Conservation (phyloP, 1,284 basidiomycete genomes). For the Anthracocystis walkeri region DNA sequence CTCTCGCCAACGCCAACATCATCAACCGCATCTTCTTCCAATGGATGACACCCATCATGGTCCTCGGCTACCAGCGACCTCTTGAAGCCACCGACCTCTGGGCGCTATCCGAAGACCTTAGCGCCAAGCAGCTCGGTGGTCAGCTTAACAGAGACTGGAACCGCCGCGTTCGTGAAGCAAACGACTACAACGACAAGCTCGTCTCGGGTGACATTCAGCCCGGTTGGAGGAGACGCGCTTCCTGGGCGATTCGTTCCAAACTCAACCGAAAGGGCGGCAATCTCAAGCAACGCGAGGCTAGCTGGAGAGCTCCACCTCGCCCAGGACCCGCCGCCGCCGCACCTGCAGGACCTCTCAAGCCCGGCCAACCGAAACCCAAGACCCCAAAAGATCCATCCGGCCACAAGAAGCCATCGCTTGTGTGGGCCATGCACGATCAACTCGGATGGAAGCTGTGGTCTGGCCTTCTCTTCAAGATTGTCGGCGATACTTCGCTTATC, state of each 20-base stretch:
- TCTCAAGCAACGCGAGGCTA: constrained; percentile 50
- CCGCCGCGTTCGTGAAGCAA: constrained; percentile 74
- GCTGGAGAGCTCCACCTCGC: constrained; percentile 57
- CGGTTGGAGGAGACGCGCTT: constrained; percentile 72
- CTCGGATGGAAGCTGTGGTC: constrained; percentile 86
- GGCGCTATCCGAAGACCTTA: constrained; percentile 75
- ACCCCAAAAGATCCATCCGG: constrained; percentile 47
- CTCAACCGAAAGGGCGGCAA: constrained; percentile 45
- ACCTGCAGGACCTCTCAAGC: constrained; percentile 25
- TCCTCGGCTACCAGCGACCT: constrained; percentile 78
- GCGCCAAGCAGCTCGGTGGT: constrained; percentile 75
- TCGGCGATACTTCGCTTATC: constrained; percentile 64
- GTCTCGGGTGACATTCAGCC: constrained; percentile 77
- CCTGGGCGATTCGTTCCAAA: constrained; percentile 73
- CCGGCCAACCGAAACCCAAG: constrained; percentile 23
- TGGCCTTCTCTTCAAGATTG: constrained; percentile 76
- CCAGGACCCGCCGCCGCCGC: constrained; percentile 19
- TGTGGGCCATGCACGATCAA: constrained; percentile 82
- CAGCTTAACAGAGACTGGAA: constrained; percentile 78
- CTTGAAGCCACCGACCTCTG: constrained; percentile 87
- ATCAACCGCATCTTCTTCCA: constrained; percentile 75
- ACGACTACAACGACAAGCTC: constrained; percentile 79
- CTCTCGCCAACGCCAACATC: constrained; percentile 74
- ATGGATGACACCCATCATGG: constrained; percentile 82
- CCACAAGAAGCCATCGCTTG: constrained; percentile 75